phyloP scores from a whole-genome alignment of 441 rosid species.

The Biscutella auriculata region DNA sequence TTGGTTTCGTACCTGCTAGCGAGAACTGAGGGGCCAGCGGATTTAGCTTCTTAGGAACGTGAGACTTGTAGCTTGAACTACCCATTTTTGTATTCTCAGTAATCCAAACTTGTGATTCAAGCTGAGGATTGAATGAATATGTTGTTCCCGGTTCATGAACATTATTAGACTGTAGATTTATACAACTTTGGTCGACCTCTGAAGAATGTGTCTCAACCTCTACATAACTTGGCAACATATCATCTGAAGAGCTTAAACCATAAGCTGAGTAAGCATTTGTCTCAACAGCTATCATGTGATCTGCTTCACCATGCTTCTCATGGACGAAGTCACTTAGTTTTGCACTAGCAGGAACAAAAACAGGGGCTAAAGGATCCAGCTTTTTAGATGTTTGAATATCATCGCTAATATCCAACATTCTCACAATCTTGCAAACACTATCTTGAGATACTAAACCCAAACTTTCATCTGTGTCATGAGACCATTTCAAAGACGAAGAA shows the following conservation, averaged over 20 bases:
- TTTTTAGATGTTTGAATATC: conserved; percentile 15
- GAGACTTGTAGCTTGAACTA: conserved; percentile 9
- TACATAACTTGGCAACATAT: neutral
- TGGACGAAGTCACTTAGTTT: conserved; percentile 5
- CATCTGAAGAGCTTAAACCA: conserved; percentile 7
- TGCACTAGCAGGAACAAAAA: conserved; percentile 27
- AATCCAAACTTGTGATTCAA: conserved; percentile 12
- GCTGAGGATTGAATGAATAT: conserved; percentile 6
- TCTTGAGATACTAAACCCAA: conserved; percentile 16
- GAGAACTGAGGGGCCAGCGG: conserved; percentile 33
- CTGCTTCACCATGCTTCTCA: conserved; percentile 15
- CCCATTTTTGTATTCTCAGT: conserved; percentile 12
- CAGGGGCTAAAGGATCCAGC: conserved; percentile 36
- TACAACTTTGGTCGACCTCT: conserved; percentile 5
- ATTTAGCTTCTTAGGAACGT: conserved; percentile 21
- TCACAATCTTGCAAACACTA: conserved; percentile 7
- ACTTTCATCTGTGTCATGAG: conserved; percentile 1
- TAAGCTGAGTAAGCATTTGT: conserved; percentile 9
- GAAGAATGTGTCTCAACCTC: conserved; percentile 9
- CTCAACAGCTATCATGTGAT: conserved; percentile 3
- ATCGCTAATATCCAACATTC: conserved; percentile 8
- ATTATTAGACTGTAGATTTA: conserved; percentile 5
- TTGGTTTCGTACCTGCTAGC: conserved; percentile 17
- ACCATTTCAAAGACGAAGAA: conserved; percentile 14
- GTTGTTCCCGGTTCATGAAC: neutral